These are phyloP conservation scores for Daldinia decipiens DNA, from an alignment of 495 filamentous ascomycete species.

Conservation along the genomic window DNA sequence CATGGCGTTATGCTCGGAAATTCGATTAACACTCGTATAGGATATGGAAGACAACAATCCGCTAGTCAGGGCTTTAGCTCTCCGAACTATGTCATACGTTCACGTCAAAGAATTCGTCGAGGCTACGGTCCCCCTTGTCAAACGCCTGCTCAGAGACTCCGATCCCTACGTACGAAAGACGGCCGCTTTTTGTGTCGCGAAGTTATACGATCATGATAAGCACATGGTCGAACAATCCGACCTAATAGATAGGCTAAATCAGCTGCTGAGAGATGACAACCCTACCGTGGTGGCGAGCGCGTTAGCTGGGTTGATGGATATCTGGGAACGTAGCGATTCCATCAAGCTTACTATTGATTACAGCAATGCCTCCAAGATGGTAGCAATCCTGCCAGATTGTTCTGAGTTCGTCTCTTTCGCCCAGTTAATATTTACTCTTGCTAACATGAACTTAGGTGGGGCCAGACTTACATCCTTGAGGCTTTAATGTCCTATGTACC, in stretches of 20 bases:
- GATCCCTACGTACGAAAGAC: slow-evolving; percentile 99
- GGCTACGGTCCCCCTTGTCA: slow-evolving; percentile 85
- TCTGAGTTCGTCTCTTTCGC: slow-evolving; percentile 78
- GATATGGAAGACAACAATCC: slow-evolving; percentile 96
- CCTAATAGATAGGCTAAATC: slow-evolving; percentile 91
- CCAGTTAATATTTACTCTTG: not conserved
- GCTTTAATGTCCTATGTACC: slow-evolving; percentile 98
- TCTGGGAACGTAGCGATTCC: slow-evolving; percentile 96
- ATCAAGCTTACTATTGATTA: slow-evolving; percentile 99
- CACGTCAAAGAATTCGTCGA: slow-evolving; percentile 97
- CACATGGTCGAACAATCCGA: slow-evolving; percentile 89
- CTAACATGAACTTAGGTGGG: slow-evolving; percentile 75
- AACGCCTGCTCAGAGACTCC: slow-evolving; percentile 81
- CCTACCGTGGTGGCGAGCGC: slow-evolving; percentile 97
- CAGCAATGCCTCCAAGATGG: slow-evolving; percentile 94
- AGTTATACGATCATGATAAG: slow-evolving; percentile 96
- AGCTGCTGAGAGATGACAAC: slow-evolving; percentile 92
- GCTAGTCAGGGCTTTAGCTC: slow-evolving; percentile 88
- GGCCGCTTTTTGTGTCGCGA: slow-evolving; percentile 94
- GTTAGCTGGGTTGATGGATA: slow-evolving; percentile 92
- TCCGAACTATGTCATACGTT: slow-evolving; percentile 96
- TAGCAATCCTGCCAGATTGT: slow-evolving; percentile 94
- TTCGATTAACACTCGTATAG: slow-evolving; percentile 55
- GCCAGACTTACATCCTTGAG: slow-evolving; percentile 98
- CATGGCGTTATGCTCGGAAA: not conserved